Percentiles rank a stretch among this genome's conserved stretches.
These are phyloP conservation scores for Houttuynia cordata DNA, from an alignment of 164 flowering plant genomes.

Conservation along the genomic window DNA sequence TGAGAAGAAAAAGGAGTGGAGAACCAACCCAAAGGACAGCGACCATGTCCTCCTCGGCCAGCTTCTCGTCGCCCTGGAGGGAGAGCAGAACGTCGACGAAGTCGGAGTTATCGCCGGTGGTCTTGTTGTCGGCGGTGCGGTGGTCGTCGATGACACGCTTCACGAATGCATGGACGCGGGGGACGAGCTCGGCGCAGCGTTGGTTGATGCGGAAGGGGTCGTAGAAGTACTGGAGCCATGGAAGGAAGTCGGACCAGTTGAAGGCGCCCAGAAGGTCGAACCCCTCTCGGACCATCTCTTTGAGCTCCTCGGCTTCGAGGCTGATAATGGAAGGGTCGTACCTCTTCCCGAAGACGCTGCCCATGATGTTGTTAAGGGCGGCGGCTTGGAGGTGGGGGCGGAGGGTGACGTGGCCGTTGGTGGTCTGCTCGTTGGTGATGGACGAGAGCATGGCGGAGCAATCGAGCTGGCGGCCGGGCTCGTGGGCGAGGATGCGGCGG, in stretches of 20 bases:
- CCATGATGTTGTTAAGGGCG: slow-evolving; percentile 55
- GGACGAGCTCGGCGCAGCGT: slow-evolving; percentile 42
- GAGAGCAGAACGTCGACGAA: slow-evolving; percentile 53
- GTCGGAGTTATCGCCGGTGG: slow-evolving; percentile 13
- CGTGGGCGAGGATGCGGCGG: slow-evolving; percentile 38
- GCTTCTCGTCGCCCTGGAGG: slow-evolving; percentile 45
- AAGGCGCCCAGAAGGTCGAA: slow-evolving; percentile 69
- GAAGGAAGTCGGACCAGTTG: slow-evolving; percentile 64
- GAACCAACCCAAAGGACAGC: slow-evolving; percentile 48
- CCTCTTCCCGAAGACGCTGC: slow-evolving; percentile 48
- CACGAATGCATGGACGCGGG: slow-evolving; percentile 44
- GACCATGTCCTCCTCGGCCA: slow-evolving; percentile 43
- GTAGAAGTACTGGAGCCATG: slow-evolving; percentile 41
- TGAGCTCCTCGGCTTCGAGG: slow-evolving; percentile 22
- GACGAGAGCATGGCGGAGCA: slow-evolving; percentile 28
- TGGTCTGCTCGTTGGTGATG: slow-evolving; percentile 19
- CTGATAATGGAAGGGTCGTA: slow-evolving; percentile 15
- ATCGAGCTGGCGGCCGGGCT: slow-evolving; percentile 27
- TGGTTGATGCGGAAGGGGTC: slow-evolving; percentile 31
- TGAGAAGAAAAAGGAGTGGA: neutral
- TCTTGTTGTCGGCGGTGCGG: neutral
- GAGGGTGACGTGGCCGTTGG: slow-evolving; percentile 22
- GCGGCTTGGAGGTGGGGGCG: slow-evolving; percentile 42
- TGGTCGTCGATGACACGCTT: slow-evolving; percentile 31
- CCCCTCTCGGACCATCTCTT: slow-evolving; percentile 60